Conservation (phyloP, 768 basidiomycete genomes). For the Boletus rubropictus region DNA sequence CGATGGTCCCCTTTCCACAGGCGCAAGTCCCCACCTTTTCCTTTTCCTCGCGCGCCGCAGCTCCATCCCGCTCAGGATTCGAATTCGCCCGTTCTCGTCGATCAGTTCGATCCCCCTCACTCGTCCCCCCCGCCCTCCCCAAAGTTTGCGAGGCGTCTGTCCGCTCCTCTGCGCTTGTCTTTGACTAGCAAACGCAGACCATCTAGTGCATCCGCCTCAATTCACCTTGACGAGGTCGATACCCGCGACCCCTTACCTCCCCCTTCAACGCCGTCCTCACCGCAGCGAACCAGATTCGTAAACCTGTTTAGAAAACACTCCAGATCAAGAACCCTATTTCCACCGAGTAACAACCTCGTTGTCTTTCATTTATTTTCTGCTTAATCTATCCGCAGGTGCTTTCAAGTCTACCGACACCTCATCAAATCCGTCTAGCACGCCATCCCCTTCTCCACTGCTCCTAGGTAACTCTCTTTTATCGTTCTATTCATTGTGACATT, state of each 20-base stretch:
- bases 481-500: background rate
- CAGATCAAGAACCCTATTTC: conserved; percentile 16
- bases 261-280: background rate
- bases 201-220: background rate
- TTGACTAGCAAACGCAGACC: conserved; percentile 9
- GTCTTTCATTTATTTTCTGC: background rate
- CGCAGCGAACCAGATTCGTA: conserved; percentile 10
- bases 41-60: background rate
- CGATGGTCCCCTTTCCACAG: conserved; percentile 3
- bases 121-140: background rate
- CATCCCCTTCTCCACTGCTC: background rate
- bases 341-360: conserved; percentile 7
- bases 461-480: background rate
- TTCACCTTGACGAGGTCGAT: background rate
- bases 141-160: background rate
- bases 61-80: background rate
- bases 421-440: background rate
- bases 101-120: conserved; percentile 7
- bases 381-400: conserved; percentile 4
- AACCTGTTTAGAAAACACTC: conserved; percentile 16
- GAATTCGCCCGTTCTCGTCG: background rate
- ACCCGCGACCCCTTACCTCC: background rate
- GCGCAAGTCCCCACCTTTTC: background rate
- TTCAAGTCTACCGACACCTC: background rate
- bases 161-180: conserved; percentile 6